A percentile compares a stretch with the other conserved stretches of the same genome.
Evolutionary conservation across 2,329 filamentous ascomycete species (phyloP).

Genomic region (Metarhizium brunneum): DNA sequence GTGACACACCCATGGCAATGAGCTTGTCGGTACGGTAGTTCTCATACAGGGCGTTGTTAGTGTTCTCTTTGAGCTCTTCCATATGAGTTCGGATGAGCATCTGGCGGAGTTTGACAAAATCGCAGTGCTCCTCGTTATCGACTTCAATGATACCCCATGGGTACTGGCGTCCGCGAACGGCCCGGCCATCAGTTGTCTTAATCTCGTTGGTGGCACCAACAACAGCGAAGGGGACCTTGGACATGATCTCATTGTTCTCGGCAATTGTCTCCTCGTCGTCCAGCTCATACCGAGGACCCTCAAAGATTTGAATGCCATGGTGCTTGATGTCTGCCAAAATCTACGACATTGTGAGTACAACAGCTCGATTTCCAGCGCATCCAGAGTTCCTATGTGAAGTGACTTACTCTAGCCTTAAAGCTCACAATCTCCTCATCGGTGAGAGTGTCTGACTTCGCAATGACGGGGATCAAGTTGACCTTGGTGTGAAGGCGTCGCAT

Average conservation of each 20-base stretch:
- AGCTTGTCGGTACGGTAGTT: conserved; percentile 99
- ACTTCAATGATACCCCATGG: conserved; percentile 99
- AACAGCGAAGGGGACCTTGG: conserved; percentile 96
- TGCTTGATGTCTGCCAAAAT: conserved; percentile 95
- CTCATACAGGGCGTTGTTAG: conserved; percentile 97
- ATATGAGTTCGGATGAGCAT: conserved; percentile 99
- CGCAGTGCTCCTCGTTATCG: conserved; percentile 99
- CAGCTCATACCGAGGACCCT: conserved; percentile 95
- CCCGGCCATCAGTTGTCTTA: conserved; percentile 80
- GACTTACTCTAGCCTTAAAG: conserved; percentile 92
- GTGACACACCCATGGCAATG: conserved; percentile 93
- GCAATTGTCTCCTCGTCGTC: conserved; percentile 99
- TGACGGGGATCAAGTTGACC: conserved; percentile 98
- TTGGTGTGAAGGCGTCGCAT: conserved; percentile 99
- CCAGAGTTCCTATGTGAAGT: background rate
- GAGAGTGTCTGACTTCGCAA: conserved; percentile 95
- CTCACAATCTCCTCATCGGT: conserved; percentile 91
- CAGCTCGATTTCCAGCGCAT: background rate
- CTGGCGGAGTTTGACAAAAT: conserved; percentile 98
- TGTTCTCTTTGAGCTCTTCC: conserved; percentile 99
- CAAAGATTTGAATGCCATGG: conserved; percentile 98
- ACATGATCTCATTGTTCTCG: conserved; percentile 99
- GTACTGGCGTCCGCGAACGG: conserved; percentile 91
- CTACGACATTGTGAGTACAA: conserved; percentile 34
- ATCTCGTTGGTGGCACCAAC: conserved; percentile 96